phyloP scores from a whole-genome alignment of 202 grass and related monocot species.

The Schoenoplectus tabernaemontani region DNA sequence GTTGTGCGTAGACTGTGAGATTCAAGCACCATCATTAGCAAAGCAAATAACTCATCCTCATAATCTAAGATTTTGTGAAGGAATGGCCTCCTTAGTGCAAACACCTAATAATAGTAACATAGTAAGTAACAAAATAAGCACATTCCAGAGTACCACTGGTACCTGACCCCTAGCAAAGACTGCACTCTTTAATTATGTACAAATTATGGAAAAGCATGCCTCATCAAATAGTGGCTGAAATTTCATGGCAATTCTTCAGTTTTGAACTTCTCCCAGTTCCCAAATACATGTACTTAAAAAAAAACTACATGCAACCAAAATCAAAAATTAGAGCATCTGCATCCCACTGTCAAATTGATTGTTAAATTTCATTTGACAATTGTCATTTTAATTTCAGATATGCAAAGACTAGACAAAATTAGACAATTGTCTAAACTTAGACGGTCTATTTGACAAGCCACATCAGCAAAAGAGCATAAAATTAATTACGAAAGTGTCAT shows the following conservation, averaged over 20 bases:
- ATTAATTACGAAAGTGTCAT: no score
- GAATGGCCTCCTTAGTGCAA: conserved; percentile 83
- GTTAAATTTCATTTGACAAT: no score
- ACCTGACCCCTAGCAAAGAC: not conserved
- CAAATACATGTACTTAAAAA: not conserved
- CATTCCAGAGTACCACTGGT: not conserved
- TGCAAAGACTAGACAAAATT: no score
- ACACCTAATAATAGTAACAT: conserved; percentile 42
- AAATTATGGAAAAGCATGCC: not conserved
- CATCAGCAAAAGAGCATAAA: no score
- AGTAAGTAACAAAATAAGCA: conserved; percentile 2
- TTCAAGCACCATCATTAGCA: conserved; percentile 90
- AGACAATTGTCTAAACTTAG: no score
- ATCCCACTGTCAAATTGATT: no score
- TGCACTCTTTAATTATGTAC: not conserved
- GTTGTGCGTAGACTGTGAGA: conserved; percentile 82
- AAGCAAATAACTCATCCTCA: conserved; percentile 91
- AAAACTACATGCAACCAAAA: not conserved
- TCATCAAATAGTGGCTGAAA: not conserved
- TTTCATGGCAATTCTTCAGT: not conserved
- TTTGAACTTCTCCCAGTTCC: not conserved
- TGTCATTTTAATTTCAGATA: no score
- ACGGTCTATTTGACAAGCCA: no score
- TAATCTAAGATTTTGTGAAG: conserved; percentile 95
- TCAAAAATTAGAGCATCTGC: not conserved